Evolutionary conservation across 192 early-diverging fungal genomes (phyloP), one percentile per base, ranked within the genome.

Genomic region (Phlyctochytrium arcticum): DNA sequence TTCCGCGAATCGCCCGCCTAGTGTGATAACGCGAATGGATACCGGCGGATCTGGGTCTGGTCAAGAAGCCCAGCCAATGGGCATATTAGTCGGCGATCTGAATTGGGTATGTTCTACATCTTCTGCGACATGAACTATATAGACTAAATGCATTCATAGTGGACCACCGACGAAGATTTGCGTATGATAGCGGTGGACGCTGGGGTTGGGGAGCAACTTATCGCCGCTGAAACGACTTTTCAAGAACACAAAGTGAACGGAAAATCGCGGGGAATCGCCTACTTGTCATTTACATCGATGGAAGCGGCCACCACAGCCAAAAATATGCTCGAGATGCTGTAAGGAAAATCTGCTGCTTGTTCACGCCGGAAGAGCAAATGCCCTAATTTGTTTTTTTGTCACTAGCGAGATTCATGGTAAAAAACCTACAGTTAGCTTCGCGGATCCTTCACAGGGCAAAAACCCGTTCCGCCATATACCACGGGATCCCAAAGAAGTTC

Each of bases 211-310:
- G 63, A 68, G 26, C 71, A 84, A 26, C 46, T 86, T n/a, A 64
- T 69, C 12, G 42, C 47, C 9, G 12, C 44, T 3, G 80, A 84
- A 19, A 54, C 82, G 15, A 78, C 80, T 23, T 86, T 86, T 48
- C 75, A 79, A 50, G 85, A 86, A 48, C 79, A 82, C 59, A 86
- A 86, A 72, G 75, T 81, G 6, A 86, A 86, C 54, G 85, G 85
- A 35, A 86, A 86, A 77, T 85, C 83, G 67, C 58, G 78, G 67
- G 85, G 85, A 60, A 71, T 81, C 32, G 85, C 79, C 8, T 86
- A 75, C 62, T 36, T 85, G 23, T 75, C 84, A 58, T 86, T 86
- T 59, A 67, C 54, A 10, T 71, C 62, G 9, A 33, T 70, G 46
- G 74, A 79, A 26, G 68, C 74, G 51, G 74, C 79, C 4, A 30